Conservation (phyloP, 208 protist species). For the Trypanosoma cruzi region DNA sequence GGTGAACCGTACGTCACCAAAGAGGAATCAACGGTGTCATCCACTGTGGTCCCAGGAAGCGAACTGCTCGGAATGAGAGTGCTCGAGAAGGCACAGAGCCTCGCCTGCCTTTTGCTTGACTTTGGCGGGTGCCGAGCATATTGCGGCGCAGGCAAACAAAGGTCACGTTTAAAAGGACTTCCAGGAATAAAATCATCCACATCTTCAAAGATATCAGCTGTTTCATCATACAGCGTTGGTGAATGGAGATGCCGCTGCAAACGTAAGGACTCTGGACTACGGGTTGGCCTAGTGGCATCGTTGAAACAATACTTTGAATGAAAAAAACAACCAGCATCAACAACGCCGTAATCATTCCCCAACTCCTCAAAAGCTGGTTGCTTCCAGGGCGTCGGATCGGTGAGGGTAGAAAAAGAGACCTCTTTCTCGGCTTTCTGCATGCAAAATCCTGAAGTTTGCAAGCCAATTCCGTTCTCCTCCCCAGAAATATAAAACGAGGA, state of each 20-base stretch:
- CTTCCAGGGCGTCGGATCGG: no score
- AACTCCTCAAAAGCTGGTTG: no score
- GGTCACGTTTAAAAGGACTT: constrained; percentile 30
- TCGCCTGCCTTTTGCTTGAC: neutral
- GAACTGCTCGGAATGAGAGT: neutral
- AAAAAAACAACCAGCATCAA: neutral
- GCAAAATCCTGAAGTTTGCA: no score
- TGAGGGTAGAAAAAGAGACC: no score
- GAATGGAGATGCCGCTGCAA: no score
- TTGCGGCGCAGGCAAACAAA: constrained; percentile 11
- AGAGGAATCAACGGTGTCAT: constrained; percentile 5
- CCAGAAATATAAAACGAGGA: no score
- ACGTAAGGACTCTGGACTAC: no score
- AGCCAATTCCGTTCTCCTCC: no score
- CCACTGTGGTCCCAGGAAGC: neutral
- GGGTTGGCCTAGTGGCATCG: neutral
- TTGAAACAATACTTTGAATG: neutral
- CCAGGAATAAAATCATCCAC: constrained; percentile 41
- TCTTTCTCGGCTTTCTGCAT: no score
- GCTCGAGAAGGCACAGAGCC: neutral
- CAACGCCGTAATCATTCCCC: neutral
- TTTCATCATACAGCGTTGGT: no score
- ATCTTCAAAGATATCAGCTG: constrained; percentile 46
- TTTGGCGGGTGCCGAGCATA: constrained; percentile 36
- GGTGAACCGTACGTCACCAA: neutral